Base-by-base conservation (phyloP, 768 basidiomycete genomes). In the Ramaria sp. region DNA sequence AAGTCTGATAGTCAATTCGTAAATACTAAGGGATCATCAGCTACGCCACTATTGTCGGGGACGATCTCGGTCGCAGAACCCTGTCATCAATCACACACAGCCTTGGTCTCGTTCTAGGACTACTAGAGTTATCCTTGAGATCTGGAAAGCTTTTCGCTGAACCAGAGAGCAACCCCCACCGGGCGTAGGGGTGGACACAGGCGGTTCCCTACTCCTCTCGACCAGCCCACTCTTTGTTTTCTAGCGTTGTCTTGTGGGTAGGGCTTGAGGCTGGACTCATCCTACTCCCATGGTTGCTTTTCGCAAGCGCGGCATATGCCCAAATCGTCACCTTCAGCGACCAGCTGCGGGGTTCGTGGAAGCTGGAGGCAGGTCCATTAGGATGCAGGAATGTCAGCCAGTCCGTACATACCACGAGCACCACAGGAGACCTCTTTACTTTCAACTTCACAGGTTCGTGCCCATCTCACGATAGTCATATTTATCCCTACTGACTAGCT, bases 241-340 rank as follows among this genome's bases (percentile, higher is more conserved):
- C 18, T 52, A 24, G 3, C 10, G 27, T 42, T 42, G 10, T 34
- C 52, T 55, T 55, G 53, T 45, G 53, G 53, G 20, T 48, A 47
- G 53, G 53, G 42, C 27, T 47, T 47, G 53, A 28, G 42, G 53
- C 53, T 55, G 53, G 53, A 30, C 53, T 55, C 53, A 20, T 43
- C 53, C 53, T 48, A 28, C 39, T 55, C 43, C 47, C 44, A 32
- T 48, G 42, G 44, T 48, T 25, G 20, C 22, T 32, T 47, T n/a
- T n/a, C n/a, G 30, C 36, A 45, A 5, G 34, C 7, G 43, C 53
- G 8, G 27, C 18, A 20, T 9, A 28, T 47, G 41, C 53, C 42
- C 25, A 6, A n/a, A 20, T 20, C 28, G 32, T 34, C 41, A 22
- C 53, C 30, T 12, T 48, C n/a, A 36, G 18, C 53, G 44, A 55